Evolutionary conservation across 306 rosid species (phyloP), one percentile per base, ranked within the genome.

Genomic region (Canavalia gladiata): DNA sequence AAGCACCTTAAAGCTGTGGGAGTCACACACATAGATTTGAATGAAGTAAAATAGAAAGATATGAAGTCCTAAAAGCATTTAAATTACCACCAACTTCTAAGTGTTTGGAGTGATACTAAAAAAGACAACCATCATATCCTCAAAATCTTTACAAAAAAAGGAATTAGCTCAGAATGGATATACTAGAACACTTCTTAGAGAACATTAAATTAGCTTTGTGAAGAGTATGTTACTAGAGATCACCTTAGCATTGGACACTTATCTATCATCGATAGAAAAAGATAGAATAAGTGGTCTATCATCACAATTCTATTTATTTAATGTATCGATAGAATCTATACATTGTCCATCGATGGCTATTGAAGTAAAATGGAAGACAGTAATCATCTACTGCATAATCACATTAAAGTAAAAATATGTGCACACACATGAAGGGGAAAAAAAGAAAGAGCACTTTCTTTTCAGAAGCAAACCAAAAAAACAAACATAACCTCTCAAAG

Each of bases 1-100:
- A 90, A 94, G 89, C 94, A 90, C 84, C 97, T 90, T 90, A 88
- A 81, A 87, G 87, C 92, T 91, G 89, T 76, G 84, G 89, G 76
- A 81, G 88, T 88, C 89, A 77, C 82, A 64, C 80, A 37, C 42
- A 69, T 73, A 83, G 86, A 72, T 75, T 87, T 84, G 72, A 81
- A 88, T 43, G 80, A 79, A 79, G 85, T 55, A 86, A 78, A 64
- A 56, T 63, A 57, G 35, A 63, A 86, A 58, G 37, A 47, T 41
- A 62, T 58, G 12, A 74, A 78, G 13, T 80, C 73, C 88, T 65
- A 57, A 75, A 74, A 45, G 52, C 82, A 57, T 79, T 76, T 69
- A 79, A 72, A 66, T 37, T 69, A 10, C 77, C 81, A 56, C 64
- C 51, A 75, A 75, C 63, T 58, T 72, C 46, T 33, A 77, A 63